phyloP scores from a whole-genome alignment of 768 basidiomycete species.

The Amanita rubescens region DNA sequence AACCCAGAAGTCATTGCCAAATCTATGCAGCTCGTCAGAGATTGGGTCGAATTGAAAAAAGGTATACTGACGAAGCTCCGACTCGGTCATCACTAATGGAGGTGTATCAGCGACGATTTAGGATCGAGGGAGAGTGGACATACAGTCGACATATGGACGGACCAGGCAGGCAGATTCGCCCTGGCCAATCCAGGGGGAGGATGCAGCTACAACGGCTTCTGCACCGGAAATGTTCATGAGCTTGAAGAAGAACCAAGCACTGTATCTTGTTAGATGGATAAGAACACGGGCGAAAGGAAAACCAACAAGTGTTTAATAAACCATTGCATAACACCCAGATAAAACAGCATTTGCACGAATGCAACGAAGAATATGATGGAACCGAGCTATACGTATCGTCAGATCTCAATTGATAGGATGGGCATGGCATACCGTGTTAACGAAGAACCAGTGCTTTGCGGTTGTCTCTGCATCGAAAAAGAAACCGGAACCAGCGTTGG shows the following conservation, averaged over 20 bases:
- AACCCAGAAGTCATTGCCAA: slow-evolving; percentile 89
- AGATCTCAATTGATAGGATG: slow-evolving; percentile 6
- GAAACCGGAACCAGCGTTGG: slow-evolving; percentile 65
- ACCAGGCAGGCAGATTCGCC: slow-evolving; percentile 85
- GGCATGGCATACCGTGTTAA: slow-evolving; percentile 51
- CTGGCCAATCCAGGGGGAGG: slow-evolving; percentile 91
- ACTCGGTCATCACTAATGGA: slow-evolving; percentile 63
- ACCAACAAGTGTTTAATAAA: slow-evolving; percentile 75
- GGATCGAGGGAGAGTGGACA: slow-evolving; percentile 14
- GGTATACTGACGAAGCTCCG: slow-evolving; percentile 57
- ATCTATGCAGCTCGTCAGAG: slow-evolving; percentile 25
- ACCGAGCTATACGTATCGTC: slow-evolving; percentile 36
- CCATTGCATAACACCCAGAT: slow-evolving; percentile 92
- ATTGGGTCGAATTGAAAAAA: not conserved
- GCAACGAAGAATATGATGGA: slow-evolving; percentile 94
- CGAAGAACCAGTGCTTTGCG: slow-evolving; percentile 76
- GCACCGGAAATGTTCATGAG: slow-evolving; percentile 89
- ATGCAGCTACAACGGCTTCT: slow-evolving; percentile 87
- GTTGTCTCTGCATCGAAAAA: slow-evolving; percentile 71
- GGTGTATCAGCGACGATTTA: not conserved
- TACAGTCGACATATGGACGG: slow-evolving; percentile 68
- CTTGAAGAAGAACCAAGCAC: slow-evolving; percentile 93
- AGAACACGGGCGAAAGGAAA: not conserved
- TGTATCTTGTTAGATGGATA: slow-evolving; percentile 16
- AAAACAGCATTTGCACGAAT: slow-evolving; percentile 87